A percentile compares a stretch with the other conserved stretches of the same genome.
phyloP scores from a whole-genome alignment of 1,284 basidiomycete genomes.

The Takashimella koratensis region DNA sequence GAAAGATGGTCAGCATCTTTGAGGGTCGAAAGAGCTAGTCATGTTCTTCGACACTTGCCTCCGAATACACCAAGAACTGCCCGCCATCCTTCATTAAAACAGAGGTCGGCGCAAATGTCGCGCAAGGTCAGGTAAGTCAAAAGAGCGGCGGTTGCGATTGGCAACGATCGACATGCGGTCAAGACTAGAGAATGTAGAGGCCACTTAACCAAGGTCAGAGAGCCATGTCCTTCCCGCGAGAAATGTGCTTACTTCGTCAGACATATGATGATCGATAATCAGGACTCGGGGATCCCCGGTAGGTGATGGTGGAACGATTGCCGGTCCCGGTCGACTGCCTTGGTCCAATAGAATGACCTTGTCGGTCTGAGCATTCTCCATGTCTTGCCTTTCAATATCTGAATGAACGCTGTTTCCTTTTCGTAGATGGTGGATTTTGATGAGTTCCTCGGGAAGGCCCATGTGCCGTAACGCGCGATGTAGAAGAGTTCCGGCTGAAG shows the following conservation, averaged over 20 bases:
- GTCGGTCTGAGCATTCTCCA: conserved; percentile 20
- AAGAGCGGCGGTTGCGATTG: conserved; percentile 40
- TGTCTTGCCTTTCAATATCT: conserved; percentile 19
- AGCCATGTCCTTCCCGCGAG: conserved; percentile 22
- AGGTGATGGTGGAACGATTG: conserved; percentile 36
- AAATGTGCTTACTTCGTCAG: too few relatives aligned
- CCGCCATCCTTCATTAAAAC: too few relatives aligned
- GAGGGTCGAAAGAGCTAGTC: too few relatives aligned
- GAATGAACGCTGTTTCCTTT: conserved; percentile 42
- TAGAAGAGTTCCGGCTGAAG: too few relatives aligned
- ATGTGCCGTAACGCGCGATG: conserved; percentile 9
- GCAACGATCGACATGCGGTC: conserved; percentile 35
- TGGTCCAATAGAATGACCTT: conserved; percentile 37
- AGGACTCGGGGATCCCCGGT: too few relatives aligned
- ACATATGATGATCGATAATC: too few relatives aligned
- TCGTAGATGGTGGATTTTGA: conserved; percentile 33
- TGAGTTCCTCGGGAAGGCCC: conserved; percentile 21
- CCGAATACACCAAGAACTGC: too few relatives aligned
- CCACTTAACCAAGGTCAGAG: conserved; percentile 19
- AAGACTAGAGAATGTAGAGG: conserved; percentile 30
- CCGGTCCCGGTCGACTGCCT: conserved; percentile 36
- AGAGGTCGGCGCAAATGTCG: too few relatives aligned
- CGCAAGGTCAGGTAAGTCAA: too few relatives aligned
- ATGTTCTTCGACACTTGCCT: too few relatives aligned
- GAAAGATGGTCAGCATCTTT: too few relatives aligned